phyloP scores from a whole-genome alignment of 768 basidiomycete genomes.

The Multifurca ochricompacta region DNA sequence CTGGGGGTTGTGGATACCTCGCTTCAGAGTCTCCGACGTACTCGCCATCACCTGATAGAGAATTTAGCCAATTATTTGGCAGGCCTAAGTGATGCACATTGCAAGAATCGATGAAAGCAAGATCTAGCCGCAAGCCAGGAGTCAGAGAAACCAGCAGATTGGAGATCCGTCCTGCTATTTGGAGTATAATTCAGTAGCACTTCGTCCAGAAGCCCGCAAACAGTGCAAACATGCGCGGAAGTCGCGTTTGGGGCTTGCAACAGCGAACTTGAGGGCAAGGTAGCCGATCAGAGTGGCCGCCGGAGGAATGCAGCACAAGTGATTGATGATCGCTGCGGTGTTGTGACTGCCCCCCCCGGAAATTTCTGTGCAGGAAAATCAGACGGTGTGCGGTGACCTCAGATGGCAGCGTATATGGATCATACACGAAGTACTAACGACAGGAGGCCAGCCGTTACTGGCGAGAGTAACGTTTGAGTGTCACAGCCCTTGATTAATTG shows the following conservation, averaged over 20 bases:
- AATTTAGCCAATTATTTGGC: background rate
- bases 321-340: constrained; percentile 6
- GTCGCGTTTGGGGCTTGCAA: constrained; percentile 7
- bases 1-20: constrained; percentile 1
- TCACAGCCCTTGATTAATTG: background rate
- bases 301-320: background rate
- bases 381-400: background rate
- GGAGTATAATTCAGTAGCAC: background rate
- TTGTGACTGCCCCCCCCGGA: background rate
- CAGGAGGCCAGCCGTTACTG: background rate
- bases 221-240: constrained; percentile 1
- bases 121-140: background rate
- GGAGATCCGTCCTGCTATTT: constrained; percentile 11
- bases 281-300: constrained; percentile 12
- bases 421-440: background rate
- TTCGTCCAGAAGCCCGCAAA: background rate
- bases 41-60: constrained; percentile 2
- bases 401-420: background rate
- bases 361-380: constrained; percentile 1
- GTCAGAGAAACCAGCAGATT: background rate
- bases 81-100: constrained; percentile 6
- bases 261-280: background rate
- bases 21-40: background rate
- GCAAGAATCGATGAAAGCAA: constrained; percentile 5
- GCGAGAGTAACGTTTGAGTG: background rate